These are phyloP conservation scores for Luffa aegyptiaca DNA, from an alignment of 306 rosid genomes.

Conservation along the genomic window DNA sequence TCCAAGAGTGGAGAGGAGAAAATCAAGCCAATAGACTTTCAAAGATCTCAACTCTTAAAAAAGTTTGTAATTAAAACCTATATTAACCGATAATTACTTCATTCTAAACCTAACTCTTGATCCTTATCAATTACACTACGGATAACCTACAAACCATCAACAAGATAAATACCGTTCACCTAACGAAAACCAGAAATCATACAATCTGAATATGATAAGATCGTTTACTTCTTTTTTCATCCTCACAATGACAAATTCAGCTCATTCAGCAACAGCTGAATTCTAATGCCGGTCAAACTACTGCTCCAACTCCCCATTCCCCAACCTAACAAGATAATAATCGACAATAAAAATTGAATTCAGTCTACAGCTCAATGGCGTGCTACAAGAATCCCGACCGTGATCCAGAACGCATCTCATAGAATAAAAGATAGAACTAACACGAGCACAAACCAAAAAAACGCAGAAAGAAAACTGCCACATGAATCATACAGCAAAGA, in stretches of 20 bases:
- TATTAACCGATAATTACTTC: neutral
- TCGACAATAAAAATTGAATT: neutral
- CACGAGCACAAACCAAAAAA: neutral
- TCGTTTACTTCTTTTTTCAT: neutral
- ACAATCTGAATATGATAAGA: neutral
- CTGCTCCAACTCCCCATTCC: neutral
- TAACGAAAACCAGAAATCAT: neutral
- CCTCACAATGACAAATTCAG: neutral
- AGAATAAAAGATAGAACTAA: neutral
- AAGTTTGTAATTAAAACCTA: neutral
- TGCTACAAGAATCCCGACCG: neutral
- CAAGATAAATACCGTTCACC: neutral
- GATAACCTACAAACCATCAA: neutral
- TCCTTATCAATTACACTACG: neutral
- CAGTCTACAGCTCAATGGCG: neutral
- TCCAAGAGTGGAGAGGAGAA: neutral
- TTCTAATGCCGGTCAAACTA: neutral
- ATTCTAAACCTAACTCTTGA: neutral
- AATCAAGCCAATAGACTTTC: neutral
- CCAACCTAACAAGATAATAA: neutral
- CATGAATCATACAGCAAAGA: neutral
- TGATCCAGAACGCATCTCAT: neutral
- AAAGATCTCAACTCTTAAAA: neutral
- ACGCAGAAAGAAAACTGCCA: neutral
- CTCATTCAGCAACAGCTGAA: neutral